Evolutionary conservation across 1,284 basidiomycete genomes (phyloP).

Genomic region (Polyporus tsugae): DNA sequence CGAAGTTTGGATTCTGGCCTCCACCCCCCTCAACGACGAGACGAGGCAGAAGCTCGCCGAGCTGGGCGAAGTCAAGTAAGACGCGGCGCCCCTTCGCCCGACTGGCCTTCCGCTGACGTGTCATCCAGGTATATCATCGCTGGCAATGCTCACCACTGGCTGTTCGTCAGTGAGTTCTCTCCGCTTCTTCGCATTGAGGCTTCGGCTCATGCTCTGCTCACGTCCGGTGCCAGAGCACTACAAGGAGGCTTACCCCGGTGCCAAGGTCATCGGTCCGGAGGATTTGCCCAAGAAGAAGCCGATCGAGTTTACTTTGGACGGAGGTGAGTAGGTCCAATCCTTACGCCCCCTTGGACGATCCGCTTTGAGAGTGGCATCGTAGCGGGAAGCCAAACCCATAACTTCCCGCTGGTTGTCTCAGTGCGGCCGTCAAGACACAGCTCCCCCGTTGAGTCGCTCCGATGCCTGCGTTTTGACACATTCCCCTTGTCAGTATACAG

Average conservation of each 20-base stretch:
- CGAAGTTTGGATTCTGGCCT: conserved; percentile 88
- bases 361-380: background rate
- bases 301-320: conserved; percentile 59
- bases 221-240: conserved; percentile 61
- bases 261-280: conserved; percentile 76
- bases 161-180: conserved; percentile 55
- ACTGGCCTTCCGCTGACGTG: background rate
- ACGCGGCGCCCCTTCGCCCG: too few relatives aligned
- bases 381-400: background rate
- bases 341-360: too few relatives aligned
- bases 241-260: conserved; percentile 80
- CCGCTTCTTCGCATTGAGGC: too few relatives aligned
- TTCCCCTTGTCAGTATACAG: conserved; percentile 5
- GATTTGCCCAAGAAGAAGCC: conserved; percentile 52
- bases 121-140: conserved; percentile 68
- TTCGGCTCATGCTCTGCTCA: background rate
- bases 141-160: conserved; percentile 69
- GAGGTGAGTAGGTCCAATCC: conserved; percentile 51
- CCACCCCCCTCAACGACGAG: conserved; percentile 78
- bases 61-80: conserved; percentile 55
- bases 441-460: background rate
- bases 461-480: background rate
- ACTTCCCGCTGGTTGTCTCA: background rate
- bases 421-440: background rate
- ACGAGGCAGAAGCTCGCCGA: conserved; percentile 78